Evolutionary conservation across 192 early-diverging fungal species (phyloP), one percentile per base, ranked within the genome.

Genomic region (Coemansia sp.): DNA sequence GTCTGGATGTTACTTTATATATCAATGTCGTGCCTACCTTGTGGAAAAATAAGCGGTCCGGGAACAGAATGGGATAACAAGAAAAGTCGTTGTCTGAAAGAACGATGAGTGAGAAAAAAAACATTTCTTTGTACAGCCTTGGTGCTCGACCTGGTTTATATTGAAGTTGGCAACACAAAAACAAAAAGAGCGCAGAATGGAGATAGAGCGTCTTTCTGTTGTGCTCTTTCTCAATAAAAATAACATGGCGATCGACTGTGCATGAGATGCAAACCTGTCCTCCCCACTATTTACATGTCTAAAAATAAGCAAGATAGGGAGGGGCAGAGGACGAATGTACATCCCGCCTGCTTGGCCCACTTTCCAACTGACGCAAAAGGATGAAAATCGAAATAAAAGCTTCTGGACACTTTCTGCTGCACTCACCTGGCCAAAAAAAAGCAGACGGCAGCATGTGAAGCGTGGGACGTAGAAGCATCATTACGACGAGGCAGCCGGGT

Each of bases 71-170:
- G 59, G 25, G 57, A 67, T 34, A 50, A 50, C 28, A 16, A 67
- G 70, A 67, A 79, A 79, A 73, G 76, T 79, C 76, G 76, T 57
- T 77, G 62, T 49, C 38, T 69, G 67, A 56, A 59, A 65, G 56
- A 75, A 77, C 76, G 76, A 77, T 77, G 70, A 60, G 48, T 58
- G 65, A 60, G 64, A 64, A 66, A 54, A 54, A 64, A 61, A 33
- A 16, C 57, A 20, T 33, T 49, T 45, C 70, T 77, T 68, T 77
- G 66, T 78, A 67, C 49, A 33, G 57, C 65, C 55, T 38, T 50
- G 54, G 62, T 65, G 48, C 48, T 34, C 31, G 40, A 7, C 49
- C 56, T 17, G 56, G 71, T 71, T 79, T 79, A 73, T 79, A 79
- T 76, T 61, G 36, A 48, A 71, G 48, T 25, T 66, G 56, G 52